phyloP scores from a whole-genome alignment of 352 stramenopile genomes.

The Pythium plurisporium region DNA sequence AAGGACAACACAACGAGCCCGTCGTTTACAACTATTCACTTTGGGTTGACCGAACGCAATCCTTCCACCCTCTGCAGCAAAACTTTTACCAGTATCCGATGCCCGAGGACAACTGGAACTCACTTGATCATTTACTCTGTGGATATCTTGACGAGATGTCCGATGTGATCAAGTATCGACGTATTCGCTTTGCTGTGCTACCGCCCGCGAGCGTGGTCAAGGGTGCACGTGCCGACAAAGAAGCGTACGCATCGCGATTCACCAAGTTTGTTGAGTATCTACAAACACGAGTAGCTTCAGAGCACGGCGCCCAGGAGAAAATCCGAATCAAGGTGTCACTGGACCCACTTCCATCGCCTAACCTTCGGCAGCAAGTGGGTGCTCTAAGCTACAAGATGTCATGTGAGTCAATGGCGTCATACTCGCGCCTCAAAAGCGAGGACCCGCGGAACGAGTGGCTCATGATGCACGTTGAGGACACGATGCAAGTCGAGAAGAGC shows the following conservation, averaged over 20 bases:
- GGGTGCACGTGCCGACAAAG: constrained; percentile 14
- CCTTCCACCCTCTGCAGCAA: constrained; percentile 69
- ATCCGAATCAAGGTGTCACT: constrained; percentile 42
- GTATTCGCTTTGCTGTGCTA: constrained; percentile 67
- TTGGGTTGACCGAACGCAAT: constrained; percentile 56
- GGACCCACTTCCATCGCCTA: constrained; percentile 16
- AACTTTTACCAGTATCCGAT: constrained; percentile 65
- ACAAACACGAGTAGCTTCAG: constrained; percentile 46
- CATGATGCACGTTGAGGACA: constrained; percentile 64
- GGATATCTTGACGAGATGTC: constrained; percentile 75
- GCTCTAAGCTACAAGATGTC: constrained; percentile 43
- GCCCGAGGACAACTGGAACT: constrained; percentile 78
- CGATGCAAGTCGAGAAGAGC: constrained; percentile 44
- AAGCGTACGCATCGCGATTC: constrained; percentile 43
- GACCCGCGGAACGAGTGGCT: constrained; percentile 71
- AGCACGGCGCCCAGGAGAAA: constrained; percentile 45
- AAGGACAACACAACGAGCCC: constrained; percentile 31
- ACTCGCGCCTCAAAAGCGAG: constrained; percentile 26
- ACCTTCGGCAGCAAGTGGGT: constrained; percentile 6
- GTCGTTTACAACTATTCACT: constrained; percentile 65
- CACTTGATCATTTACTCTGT: constrained; percentile 67
- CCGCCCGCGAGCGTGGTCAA: constrained; percentile 23
- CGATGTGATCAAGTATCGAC: constrained; percentile 61
- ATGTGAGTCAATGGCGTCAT: constrained; percentile 28
- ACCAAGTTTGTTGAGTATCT: constrained; percentile 65